Conservation (phyloP, 495 filamentous ascomycete species). For the Parmelia sp. region DNA sequence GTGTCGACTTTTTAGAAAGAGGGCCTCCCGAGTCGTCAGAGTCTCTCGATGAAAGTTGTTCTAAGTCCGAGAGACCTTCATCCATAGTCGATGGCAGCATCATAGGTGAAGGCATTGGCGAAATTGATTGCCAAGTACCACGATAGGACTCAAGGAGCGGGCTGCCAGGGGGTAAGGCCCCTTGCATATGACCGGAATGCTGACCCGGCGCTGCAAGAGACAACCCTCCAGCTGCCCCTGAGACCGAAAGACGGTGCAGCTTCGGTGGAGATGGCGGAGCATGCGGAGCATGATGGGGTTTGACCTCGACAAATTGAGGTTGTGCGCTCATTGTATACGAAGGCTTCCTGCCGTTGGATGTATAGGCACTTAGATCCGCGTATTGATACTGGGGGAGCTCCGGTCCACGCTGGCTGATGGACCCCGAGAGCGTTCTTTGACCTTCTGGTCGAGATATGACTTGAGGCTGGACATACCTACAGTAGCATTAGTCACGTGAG, state of each 20-base stretch:
- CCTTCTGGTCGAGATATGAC: constrained; percentile 22
- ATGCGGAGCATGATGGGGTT: constrained; percentile 30
- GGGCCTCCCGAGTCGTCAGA: constrained; percentile 23
- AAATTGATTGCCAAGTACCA: constrained; percentile 91
- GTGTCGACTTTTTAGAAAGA: constrained; percentile 14
- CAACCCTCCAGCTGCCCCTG: constrained; percentile 20
- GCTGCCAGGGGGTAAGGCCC: constrained; percentile 57
- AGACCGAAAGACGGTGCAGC: constrained; percentile 45
- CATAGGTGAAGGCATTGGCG: constrained; percentile 83
- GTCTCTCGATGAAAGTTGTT: constrained; percentile 31
- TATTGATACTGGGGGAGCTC: constrained; percentile 32
- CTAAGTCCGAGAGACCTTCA: constrained; percentile 47
- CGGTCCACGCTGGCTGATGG: constrained; percentile 21
- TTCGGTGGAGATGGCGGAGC: constrained; percentile 32
- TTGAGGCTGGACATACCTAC: constrained; percentile 27
- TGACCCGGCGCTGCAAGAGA: constrained; percentile 29
- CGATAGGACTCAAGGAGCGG: constrained; percentile 89
- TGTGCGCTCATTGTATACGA: constrained; percentile 31
- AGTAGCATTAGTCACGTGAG: constrained; percentile 8
- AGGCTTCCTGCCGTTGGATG: constrained; percentile 23
- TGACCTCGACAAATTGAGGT: constrained; percentile 41
- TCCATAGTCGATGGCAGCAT: constrained; percentile 39
- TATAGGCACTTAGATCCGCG: constrained; percentile 30
- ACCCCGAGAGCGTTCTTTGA: constrained; percentile 22
- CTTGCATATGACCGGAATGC: constrained; percentile 22